Evolutionary conservation across 352 stramenopile species (phyloP), one percentile per base, ranked within the genome.

Genomic region (Globisporangium lucens): DNA sequence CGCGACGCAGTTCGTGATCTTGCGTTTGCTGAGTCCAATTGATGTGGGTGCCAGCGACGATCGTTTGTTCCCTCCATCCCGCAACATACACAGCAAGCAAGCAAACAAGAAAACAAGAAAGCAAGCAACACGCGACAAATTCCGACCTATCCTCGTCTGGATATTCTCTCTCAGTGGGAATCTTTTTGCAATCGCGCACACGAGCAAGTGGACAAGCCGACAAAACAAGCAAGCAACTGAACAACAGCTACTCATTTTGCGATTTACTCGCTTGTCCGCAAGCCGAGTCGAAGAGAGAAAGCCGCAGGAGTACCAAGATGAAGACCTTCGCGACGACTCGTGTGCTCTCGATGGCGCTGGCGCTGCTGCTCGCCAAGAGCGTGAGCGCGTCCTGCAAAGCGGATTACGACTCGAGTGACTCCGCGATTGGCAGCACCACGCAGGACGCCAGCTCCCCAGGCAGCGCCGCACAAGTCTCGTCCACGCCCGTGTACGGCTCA

Each of bases 201-300:
- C 33, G 9, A 61, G 8, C 49, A 27, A 56, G 22, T 10, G 17
- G 51, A 56, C 53, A 59, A 60, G 13, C 29, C 5, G 17, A 22
- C 43, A 22, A 59, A 36, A 22, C 53, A 38, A 33, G 9, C 49
- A 56, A n/a, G 22, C 22, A n/a, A 41, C 13, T 58, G 27, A 41
- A 58, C 53, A 59, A 47, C 43, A 35, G 8, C 52, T 9, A 60
- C 55, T 49, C 43, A 49, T 49, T 49, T 22, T 49, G 43, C 43
- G 17, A 49, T 49, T 49, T 20, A 22, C 43, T 49, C n/a, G 15
- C 43, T 22, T 15, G 43, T 22, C 0, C 4, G 10, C 43, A 49
- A 49, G 17, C 17, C 3, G 43, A 49, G 43, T 17, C 4, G 13
- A 20, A 47, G 13, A 49, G 0, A 49, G 15, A 49, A 20, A 20